phyloP scores from a whole-genome alignment of 176 grass and related monocot species.

The Areca catechu region DNA sequence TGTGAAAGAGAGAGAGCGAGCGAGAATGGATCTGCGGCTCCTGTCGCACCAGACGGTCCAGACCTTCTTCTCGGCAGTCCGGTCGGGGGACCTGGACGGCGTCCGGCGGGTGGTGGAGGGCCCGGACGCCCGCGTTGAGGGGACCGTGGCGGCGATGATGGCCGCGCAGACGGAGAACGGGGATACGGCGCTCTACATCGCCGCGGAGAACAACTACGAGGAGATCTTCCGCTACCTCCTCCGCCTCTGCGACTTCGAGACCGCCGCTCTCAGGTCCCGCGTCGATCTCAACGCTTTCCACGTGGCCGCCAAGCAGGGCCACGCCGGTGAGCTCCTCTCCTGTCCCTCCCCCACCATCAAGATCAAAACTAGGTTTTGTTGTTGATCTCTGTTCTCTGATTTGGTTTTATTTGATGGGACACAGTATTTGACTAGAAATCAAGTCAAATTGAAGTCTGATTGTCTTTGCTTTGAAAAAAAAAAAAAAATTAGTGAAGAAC shows the following conservation, averaged over 20 bases:
- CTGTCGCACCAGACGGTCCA: conserved; percentile 65
- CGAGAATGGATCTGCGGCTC: conserved; percentile 68
- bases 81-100: conserved; percentile 58
- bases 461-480: too few species aligned
- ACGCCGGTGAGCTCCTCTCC: conserved; percentile 40
- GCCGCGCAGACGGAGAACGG: conserved; percentile 62
- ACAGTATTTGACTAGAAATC: too few species aligned
- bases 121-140: conserved; percentile 18
- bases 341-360: neutral
- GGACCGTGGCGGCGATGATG: conserved; percentile 23
- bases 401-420: too few species aligned
- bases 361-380: too few species aligned
- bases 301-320: conserved; percentile 80
- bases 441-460: too few species aligned
- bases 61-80: conserved; percentile 69
- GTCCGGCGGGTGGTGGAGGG: conserved; percentile 38
- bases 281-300: conserved; percentile 94
- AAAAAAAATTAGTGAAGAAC: too few species aligned
- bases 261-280: conserved; percentile 51
- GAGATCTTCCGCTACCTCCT: conserved; percentile 65
- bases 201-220: conserved; percentile 61
- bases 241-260: conserved; percentile 58
- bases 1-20: conserved; percentile 23
- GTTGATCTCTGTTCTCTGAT: too few species aligned
- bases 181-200: conserved; percentile 86